Evolutionary conservation across 106 monocot species (phyloP), one percentile per base, ranked within the genome.

Genomic region (Dendrobium officinale): DNA sequence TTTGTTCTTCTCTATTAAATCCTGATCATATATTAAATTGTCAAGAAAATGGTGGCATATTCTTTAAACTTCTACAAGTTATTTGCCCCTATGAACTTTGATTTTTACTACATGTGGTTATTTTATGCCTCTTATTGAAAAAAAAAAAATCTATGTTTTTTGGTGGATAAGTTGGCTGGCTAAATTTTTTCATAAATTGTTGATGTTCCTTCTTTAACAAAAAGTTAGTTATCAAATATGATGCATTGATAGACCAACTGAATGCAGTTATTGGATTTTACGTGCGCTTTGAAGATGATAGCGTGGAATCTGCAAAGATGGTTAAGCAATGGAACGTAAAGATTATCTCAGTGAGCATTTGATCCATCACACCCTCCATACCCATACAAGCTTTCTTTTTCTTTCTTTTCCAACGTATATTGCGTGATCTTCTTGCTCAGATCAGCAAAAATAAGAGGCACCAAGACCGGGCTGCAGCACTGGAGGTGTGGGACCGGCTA

Each of bases 281-380:
- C 80, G 90, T 99, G 26, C 91, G 95, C 0, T 99, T 99, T 85
- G 99, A 99, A 79, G 99, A 99, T 85, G 95, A 99, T 61, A 99
- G 99, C 78, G 88, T 99, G 80, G 99, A 99, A 85, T 93, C 99
- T 72, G 99, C 95, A 42, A 95, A 90, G 82, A 82, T 82, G 6
- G 95, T 99, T 49, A 99, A 99, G 81, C 95, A 99, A 48, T 99
- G 99, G 99, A 99, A 99, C 78, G 95, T 95, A 20, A 99, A 95
- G 85, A 99, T 99, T 20, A 86, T 99, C 54, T 95, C 99, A 56
- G 99, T 99, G 42, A 84, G 94, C 73, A 41, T 59, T 67, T 55
- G 24, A 56, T 55, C 72, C 2, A 6, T 4, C 18, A 44, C 42
- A 61, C 43, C 67, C 41, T 66, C 41, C 41, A 42, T 79, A 5